Percentiles rank a stretch among this genome's conserved stretches.
Conservation (phyloP, 2,329 filamentous ascomycete genomes). For the Ascochyta viciae-villosae region DNA sequence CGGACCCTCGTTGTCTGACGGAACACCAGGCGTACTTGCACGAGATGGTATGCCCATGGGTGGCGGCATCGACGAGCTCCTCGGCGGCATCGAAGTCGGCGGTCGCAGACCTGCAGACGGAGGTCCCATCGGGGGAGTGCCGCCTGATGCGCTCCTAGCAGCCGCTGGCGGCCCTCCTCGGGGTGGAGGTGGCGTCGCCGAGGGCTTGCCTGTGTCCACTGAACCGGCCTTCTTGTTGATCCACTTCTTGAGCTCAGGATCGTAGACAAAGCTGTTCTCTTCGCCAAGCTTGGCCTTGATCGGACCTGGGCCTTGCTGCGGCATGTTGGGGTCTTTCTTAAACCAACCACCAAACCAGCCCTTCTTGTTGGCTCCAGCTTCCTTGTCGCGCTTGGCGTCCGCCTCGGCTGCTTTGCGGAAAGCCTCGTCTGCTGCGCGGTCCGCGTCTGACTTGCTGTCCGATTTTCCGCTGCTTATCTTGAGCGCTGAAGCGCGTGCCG, state of each 20-base stretch:
- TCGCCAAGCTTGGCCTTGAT: conserved; percentile 94
- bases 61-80: conserved; percentile 49
- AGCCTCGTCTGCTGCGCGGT: conserved; percentile 82
- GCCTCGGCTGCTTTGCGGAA: conserved; percentile 82
- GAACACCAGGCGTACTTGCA: conserved; percentile 43
- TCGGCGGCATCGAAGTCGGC: conserved; percentile 30
- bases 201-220: conserved; percentile 63
- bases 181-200: conserved; percentile 78
- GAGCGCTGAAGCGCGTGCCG: conserved; percentile 59
- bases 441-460: conserved; percentile 63
- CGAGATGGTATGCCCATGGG: conserved; percentile 40
- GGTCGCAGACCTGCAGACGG: conserved; percentile 23
- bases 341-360: conserved; percentile 87
- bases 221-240: conserved; percentile 89
- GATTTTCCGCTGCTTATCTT: conserved; percentile 49
- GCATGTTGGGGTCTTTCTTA: conserved; percentile 68
- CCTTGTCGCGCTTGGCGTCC: conserved; percentile 66
- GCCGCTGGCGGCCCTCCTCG: conserved; percentile 58
- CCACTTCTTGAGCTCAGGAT: conserved; percentile 97
- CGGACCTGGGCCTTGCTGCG: conserved; percentile 60
- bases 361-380: conserved; percentile 54
- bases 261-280: conserved; percentile 90
- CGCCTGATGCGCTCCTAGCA: conserved; percentile 60
- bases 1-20: conserved; percentile 39
- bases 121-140: conserved; percentile 45